Percentiles rank a stretch among this genome's conserved stretches.
Conservation (phyloP, 257 asterid genomes). For the Craterostigma plantagineum region DNA sequence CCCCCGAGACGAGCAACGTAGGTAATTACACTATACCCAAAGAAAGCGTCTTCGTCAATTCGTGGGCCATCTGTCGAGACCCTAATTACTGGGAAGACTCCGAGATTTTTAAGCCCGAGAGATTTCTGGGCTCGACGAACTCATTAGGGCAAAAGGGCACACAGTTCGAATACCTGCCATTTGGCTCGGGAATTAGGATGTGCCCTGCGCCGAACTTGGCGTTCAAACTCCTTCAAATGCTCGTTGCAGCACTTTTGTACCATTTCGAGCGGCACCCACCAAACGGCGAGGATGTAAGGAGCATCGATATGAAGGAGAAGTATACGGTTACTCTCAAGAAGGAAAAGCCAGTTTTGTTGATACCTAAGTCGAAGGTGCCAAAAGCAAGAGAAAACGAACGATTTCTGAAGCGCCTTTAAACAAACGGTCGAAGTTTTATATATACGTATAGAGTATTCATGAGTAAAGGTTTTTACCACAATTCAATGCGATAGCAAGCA, state of each 20-base stretch:
- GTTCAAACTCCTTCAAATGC: background rate
- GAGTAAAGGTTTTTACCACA: too few relatives aligned
- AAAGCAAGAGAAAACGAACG: too few relatives aligned
- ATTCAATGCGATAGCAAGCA: too few relatives aligned
- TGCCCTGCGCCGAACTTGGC: conserved; percentile 4
- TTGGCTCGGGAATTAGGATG: conserved; percentile 6
- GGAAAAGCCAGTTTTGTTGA: too few relatives aligned
- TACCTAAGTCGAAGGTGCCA: too few relatives aligned
- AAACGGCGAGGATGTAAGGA: background rate
- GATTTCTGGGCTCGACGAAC: conserved; percentile 4
- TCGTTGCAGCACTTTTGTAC: conserved; percentile 5
- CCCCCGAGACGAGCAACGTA: conserved; percentile 3
- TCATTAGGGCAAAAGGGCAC: conserved; percentile 1
- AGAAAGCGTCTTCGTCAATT: conserved; percentile 5
- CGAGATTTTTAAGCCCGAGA: conserved; percentile 3
- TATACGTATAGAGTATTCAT: too few relatives aligned
- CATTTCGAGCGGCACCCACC: conserved; percentile 9
- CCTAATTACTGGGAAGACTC: conserved; percentile 5
- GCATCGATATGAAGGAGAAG: too few relatives aligned
- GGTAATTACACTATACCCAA: conserved; percentile 4
- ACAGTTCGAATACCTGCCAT: conserved; percentile 3
- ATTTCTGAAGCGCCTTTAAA: too few relatives aligned
- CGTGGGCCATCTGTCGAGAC: conserved; percentile 6
- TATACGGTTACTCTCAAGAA: too few relatives aligned
- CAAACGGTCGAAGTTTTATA: too few relatives aligned